Conservation (phyloP, 257 asterid species). For the Rehmannia glutinosa region DNA sequence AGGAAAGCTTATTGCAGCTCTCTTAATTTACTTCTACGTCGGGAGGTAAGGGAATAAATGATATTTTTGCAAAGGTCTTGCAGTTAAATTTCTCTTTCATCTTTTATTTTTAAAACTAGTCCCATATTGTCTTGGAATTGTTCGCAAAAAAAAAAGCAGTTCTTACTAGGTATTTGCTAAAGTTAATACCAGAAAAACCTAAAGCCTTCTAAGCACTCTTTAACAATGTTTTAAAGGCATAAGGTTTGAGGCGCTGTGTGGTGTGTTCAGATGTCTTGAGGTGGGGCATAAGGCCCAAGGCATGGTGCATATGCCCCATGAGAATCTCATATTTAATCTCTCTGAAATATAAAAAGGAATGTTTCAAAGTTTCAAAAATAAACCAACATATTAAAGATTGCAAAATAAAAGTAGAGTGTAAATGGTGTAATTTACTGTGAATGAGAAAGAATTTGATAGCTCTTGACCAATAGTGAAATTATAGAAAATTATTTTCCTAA, state of each 20-base stretch:
- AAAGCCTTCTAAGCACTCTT: not conserved
- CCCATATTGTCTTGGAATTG: not conserved
- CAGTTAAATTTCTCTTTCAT: conserved; percentile 2
- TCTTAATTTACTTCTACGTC: conserved; percentile 79
- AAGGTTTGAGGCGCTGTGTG: not conserved
- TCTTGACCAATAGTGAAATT: not conserved
- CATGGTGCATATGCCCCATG: not conserved
- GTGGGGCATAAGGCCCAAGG: not conserved
- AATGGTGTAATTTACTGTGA: not conserved
- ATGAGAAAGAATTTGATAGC: not conserved
- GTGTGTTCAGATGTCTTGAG: not conserved
- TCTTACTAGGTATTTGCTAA: not conserved
- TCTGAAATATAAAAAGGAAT: not conserved
- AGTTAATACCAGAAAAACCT: not conserved
- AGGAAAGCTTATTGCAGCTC: conserved; percentile 98
- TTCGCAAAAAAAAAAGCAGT: no score
- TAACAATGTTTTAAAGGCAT: not conserved
- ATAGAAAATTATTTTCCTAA: not conserved
- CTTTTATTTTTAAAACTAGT: not conserved
- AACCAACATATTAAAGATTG: not conserved
- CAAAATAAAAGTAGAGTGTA: not conserved
- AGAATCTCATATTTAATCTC: not conserved
- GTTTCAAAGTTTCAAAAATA: not conserved
- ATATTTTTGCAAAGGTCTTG: conserved; percentile 21
- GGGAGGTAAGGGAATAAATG: conserved; percentile 66